Percentiles rank a stretch among this genome's conserved stretches.
Evolutionary conservation across 75 land plant genomes (phyloP).

Genomic region (Picea glauca): DNA sequence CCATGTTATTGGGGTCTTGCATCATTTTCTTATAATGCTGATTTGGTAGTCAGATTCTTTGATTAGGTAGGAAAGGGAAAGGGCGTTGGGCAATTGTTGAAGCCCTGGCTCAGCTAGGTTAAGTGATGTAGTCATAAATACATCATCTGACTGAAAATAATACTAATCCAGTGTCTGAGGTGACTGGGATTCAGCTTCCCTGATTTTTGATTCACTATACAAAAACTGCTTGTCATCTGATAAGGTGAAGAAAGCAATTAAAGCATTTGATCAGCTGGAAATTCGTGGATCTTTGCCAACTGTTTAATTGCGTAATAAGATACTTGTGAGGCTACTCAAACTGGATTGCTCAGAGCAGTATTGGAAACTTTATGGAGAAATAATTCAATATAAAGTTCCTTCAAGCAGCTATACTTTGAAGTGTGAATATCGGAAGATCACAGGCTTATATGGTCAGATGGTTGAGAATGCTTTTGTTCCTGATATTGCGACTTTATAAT

Average conservation of each 20-base stretch:
- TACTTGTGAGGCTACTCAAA: constrained; percentile 3
- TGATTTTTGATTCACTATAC: constrained; percentile 2
- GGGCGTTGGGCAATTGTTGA: constrained; percentile 3
- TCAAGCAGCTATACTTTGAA: not conserved
- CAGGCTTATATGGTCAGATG: not conserved
- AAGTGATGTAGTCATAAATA: not conserved
- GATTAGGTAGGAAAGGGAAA: not conserved
- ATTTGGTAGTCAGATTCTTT: not conserved
- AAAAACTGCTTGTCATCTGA: not conserved
- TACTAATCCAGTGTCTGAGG: not conserved
- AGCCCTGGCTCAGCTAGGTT: constrained; percentile 1
- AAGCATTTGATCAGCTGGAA: constrained; percentile 5
- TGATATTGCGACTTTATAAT: constrained; percentile 8
- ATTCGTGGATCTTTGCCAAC: not conserved
- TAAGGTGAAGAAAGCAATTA: not conserved
- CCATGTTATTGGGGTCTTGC: constrained; percentile 6
- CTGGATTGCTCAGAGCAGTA: not conserved
- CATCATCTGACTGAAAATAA: not conserved
- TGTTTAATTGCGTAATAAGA: not conserved
- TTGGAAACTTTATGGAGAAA: constrained; percentile 7
- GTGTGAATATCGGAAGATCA: not conserved
- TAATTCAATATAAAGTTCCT: constrained; percentile 3
- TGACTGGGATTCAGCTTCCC: constrained; percentile 6
- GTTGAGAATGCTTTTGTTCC: constrained; percentile 3
- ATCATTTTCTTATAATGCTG: not conserved